These are phyloP conservation scores for Yarrowia keelungensis DNA, from an alignment of 805 yeast genomes.

Conservation along the genomic window DNA sequence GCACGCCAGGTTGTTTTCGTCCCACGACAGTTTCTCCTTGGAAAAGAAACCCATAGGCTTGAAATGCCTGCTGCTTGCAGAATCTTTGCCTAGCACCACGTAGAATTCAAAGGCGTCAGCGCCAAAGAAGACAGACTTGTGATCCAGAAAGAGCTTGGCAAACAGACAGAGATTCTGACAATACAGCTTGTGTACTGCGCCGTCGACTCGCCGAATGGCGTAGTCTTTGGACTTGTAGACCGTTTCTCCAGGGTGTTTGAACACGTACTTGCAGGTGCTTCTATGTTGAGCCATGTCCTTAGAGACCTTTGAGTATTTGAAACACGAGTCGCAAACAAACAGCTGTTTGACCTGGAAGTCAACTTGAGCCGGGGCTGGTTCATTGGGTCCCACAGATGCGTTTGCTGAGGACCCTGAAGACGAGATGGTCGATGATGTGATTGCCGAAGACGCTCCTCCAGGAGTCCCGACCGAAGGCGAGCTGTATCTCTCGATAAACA, in stretches of 20 bases:
- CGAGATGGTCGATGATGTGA: slow-evolving; percentile 3
- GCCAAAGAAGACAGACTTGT: slow-evolving; percentile 84
- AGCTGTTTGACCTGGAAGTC: slow-evolving; percentile 54
- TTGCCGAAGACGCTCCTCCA: slow-evolving; percentile 13
- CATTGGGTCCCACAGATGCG: slow-evolving; percentile 21
- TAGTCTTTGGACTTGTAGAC: slow-evolving; percentile 66
- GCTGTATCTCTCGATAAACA: slow-evolving; percentile 19
- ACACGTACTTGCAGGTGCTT: slow-evolving; percentile 43
- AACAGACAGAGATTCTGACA: slow-evolving; percentile 85
- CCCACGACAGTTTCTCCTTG: slow-evolving; percentile 78
- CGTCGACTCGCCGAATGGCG: slow-evolving; percentile 71
- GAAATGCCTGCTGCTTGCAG: slow-evolving; percentile 39
- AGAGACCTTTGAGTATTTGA: slow-evolving; percentile 70
- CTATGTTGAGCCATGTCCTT: slow-evolving; percentile 60
- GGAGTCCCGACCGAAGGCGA: slow-evolving; percentile 20
- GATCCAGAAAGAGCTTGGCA: slow-evolving; percentile 87
- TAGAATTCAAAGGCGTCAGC: slow-evolving; percentile 83
- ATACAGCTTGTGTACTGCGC: slow-evolving; percentile 62
- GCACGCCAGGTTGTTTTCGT: slow-evolving; percentile 87
- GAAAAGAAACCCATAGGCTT: slow-evolving; percentile 91
- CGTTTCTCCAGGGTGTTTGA: slow-evolving; percentile 65
- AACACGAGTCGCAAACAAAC: slow-evolving; percentile 80
- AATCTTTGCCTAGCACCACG: slow-evolving; percentile 51
- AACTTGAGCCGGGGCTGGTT: slow-evolving; percentile 1
- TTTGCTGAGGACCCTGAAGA: slow-evolving; percentile 22